Evolutionary conservation across 1,284 basidiomycete species (phyloP), one percentile per base, ranked within the genome.

Genomic region (Athelia psychrophila): DNA sequence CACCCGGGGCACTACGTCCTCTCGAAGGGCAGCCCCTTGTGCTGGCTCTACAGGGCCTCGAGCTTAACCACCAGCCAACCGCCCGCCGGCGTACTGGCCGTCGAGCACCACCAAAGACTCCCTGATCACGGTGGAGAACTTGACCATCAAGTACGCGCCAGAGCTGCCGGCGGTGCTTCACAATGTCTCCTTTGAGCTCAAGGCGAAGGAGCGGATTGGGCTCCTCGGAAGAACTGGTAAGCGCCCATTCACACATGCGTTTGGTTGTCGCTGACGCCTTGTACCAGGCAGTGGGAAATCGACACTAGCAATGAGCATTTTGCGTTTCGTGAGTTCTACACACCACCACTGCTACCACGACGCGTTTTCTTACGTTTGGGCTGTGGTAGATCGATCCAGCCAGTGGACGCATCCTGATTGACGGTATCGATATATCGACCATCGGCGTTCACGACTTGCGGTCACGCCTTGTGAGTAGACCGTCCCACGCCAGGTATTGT

Each of bases 401-500:
- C 1, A 71, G 73, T 12, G 95, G 95, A 0, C 80, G 76, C 46
- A 95, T 98, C 55, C 50, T 87, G 49, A 84, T 97, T 42, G 93
- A 95, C 58, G 93, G 93, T 1, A 85, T 97, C 58, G 93, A 97
- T 66, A 92, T 97, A 53, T 86, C 88, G 0, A 84, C 74, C 3
- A 95, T 98, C 56, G 94, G 94, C 1, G 73, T 96, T 22, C 81
- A 92, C 63, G 93, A 95, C 66, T 66, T 97, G 51, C 80, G 93
- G 30, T 86, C 86, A 15, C 77, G 86, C 48, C 64, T 93, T 61
- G 86, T 86, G 62, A 63, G 82, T 70, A 4, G 25, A 13, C 15
- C 25, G 8, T 13, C 16, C 25, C 12, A 19, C 12, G 5, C 25
- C 13, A 10, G 5, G 20, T n/a, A 5, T 42, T 42, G 5, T 22